These are phyloP conservation scores for Penicillium flavigenum DNA, from an alignment of 495 filamentous ascomycete genomes.

Conservation along the genomic window DNA sequence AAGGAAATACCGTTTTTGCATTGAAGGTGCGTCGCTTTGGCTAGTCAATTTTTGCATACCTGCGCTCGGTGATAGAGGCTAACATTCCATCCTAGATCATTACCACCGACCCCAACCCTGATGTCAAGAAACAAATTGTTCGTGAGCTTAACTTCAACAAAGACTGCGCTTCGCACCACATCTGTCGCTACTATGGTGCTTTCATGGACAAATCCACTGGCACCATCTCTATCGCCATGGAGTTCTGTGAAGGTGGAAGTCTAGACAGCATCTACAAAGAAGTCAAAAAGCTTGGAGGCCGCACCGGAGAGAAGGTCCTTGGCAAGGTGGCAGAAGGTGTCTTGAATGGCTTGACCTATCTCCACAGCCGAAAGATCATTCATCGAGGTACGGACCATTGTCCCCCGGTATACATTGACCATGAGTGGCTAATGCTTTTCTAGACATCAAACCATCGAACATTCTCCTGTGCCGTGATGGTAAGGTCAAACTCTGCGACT, in stretches of 20 bases:
- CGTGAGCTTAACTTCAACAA: constrained; percentile 97
- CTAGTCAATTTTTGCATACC: neutral
- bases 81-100: constrained; percentile 66
- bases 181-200: constrained; percentile 95
- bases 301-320: constrained; percentile 96
- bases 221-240: constrained; percentile 98
- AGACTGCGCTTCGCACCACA: constrained; percentile 88
- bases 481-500: constrained; percentile 96
- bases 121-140: constrained; percentile 96
- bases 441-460: constrained; percentile 97
- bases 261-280: constrained; percentile 96
- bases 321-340: constrained; percentile 97
- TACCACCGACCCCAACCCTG: constrained; percentile 94
- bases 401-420: neutral
- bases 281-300: constrained; percentile 89
- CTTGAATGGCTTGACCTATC: constrained; percentile 88
- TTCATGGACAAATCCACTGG: constrained; percentile 90
- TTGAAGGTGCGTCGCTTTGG: constrained; percentile 68
- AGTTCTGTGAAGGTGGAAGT: constrained; percentile 96
- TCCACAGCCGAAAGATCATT: constrained; percentile 96
- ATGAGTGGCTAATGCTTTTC: constrained; percentile 1
- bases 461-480: constrained; percentile 91
- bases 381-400: constrained; percentile 61
- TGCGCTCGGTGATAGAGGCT: constrained; percentile 15
- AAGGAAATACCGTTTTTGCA: constrained; percentile 91